Evolutionary conservation across 805 yeast genomes (phyloP), one percentile per base, ranked within the genome.

Genomic region (Wickerhamiella azyma): DNA sequence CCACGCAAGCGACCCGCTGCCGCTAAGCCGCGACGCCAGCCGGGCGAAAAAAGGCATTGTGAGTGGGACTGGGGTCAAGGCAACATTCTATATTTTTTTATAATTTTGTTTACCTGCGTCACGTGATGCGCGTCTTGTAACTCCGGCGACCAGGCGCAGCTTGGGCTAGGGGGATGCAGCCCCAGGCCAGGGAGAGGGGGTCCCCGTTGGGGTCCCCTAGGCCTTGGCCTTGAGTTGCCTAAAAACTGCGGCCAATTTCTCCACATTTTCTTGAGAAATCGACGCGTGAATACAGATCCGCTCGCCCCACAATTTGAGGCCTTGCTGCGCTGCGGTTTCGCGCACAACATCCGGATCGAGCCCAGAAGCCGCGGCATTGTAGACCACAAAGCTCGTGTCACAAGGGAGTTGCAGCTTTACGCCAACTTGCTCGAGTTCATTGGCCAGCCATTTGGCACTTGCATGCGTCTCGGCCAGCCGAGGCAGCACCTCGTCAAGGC

Each of bases 261-360:
- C 81, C 41, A 79, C 61, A 26, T 81, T 70, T 39, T 70, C 75
- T 24, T 66, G 65, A 18, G 76, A 62, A 48, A 69, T 72, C 63
- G 79, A 86, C 61, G 76, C 77, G 55, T 85, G 94, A 70, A 86
- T 80, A 1, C 94, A 85, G 39, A 88, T 64, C 58, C 96, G 74
- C 44, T 77, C 78, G 43, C 86, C 85, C 73, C 72, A 71, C 33
- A 81, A 63, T 54, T 73, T 77, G 47, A 88, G 70, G 41, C 75
- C 74, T 57, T 77, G 67, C 55, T 81, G 75, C 38, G 67, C 60
- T 49, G 80, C 85, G 49, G 71, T 64, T 53, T 71, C 69, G 21
- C 68, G 69, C 48, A 84, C 63, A 26, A 68, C 67, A 16, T 63
- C 71, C 24, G 79, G 76, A 57, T 79, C 75, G 62, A 85, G 72